Evolutionary conservation across 345 rosid species (phyloP).

Genomic region (Brassica juncea): DNA sequence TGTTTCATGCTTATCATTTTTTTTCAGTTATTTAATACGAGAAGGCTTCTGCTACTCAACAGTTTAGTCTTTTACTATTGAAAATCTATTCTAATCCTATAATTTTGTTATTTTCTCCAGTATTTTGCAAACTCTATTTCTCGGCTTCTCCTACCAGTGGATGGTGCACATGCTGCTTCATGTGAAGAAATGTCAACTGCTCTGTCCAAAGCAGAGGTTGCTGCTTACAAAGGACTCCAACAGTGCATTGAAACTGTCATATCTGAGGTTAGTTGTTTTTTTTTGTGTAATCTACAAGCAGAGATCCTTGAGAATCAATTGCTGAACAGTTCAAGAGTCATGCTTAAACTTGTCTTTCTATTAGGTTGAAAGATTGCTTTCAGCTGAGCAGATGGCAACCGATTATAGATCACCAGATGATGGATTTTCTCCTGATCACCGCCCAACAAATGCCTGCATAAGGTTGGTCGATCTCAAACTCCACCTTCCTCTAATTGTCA

Average conservation of each 20-base stretch:
- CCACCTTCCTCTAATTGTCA: slow-evolving; percentile 4
- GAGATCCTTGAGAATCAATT: slow-evolving; percentile 6
- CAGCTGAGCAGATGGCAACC: slow-evolving; percentile 90
- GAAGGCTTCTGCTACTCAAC: slow-evolving; percentile 16
- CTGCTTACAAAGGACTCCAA: slow-evolving; percentile 99
- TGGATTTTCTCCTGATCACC: slow-evolving; percentile 91
- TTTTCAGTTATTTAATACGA: slow-evolving; percentile 24
- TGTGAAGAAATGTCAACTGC: slow-evolving; percentile 99
- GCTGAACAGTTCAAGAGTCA: background rate
- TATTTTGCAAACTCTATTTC: slow-evolving; percentile 95
- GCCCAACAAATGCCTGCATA: slow-evolving; percentile 94
- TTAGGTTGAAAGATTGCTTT: slow-evolving; percentile 82
- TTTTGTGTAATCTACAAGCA: slow-evolving; percentile 1
- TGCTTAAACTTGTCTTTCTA: slow-evolving; percentile 4
- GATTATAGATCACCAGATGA: slow-evolving; percentile 95
- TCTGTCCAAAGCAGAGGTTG: slow-evolving; percentile 96
- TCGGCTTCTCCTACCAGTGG: slow-evolving; percentile 93
- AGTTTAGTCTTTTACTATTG: slow-evolving; percentile 1
- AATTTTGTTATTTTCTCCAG: slow-evolving; percentile 44
- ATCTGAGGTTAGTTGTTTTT: slow-evolving; percentile 79
- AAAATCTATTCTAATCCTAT: slow-evolving; percentile 8
- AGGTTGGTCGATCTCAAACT: slow-evolving; percentile 53
- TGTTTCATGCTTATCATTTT: slow-evolving; percentile 29
- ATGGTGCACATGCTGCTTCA: slow-evolving; percentile 96
- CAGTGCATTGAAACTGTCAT: slow-evolving; percentile 99